Evolutionary conservation across 2,329 filamentous ascomycete genomes (phyloP).

Genomic region (Sporothrix luriei): DNA sequence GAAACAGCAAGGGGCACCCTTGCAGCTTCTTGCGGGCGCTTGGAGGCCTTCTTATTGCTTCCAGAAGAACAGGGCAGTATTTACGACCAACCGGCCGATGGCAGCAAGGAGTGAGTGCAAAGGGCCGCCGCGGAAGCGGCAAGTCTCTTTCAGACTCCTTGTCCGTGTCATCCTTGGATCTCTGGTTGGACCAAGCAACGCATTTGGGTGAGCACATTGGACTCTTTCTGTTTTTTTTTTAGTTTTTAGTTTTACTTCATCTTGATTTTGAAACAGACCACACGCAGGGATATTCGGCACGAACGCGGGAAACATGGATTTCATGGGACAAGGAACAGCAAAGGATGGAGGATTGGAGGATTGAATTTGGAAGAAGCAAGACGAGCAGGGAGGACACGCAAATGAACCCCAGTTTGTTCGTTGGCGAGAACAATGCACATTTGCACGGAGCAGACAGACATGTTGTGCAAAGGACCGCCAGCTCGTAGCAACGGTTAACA

Average conservation of each 20-base stretch:
- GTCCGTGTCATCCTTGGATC: neutral
- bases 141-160: neutral
- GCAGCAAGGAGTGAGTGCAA: neutral
- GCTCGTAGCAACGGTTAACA: constrained; percentile 3
- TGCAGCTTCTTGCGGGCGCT: neutral
- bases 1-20: constrained; percentile 3
- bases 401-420: neutral
- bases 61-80: neutral
- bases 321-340: neutral
- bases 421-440: neutral
- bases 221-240: too few species aligned
- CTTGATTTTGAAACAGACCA: constrained; percentile 25
- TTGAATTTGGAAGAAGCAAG: too few species aligned
- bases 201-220: too few species aligned
- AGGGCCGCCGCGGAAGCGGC: neutral
- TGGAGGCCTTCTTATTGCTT: neutral
- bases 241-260: neutral
- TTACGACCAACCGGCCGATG: constrained; percentile 8
- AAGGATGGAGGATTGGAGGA: constrained; percentile 11
- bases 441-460: neutral
- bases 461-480: neutral
- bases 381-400: neutral
- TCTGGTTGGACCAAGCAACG: constrained; percentile 11
- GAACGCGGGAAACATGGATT: constrained; percentile 9
- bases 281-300: neutral